A percentile compares a stretch with the other conserved stretches of the same genome.
Evolutionary conservation across 352 stramenopile species (phyloP).

Genomic region (Phytophthora sansomeana): DNA sequence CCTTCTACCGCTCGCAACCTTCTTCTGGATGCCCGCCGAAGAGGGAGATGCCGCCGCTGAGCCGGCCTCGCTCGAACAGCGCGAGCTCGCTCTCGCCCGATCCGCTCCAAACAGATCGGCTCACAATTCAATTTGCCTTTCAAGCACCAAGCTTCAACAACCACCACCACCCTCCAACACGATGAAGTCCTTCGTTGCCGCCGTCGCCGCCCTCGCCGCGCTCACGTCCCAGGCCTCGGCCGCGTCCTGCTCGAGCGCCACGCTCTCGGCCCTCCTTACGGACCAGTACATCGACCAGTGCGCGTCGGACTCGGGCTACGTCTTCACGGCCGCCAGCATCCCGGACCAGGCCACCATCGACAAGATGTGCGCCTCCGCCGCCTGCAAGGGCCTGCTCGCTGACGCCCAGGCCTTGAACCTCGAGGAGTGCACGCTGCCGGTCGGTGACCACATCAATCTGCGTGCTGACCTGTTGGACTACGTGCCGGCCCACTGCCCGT

Average conservation of each 20-base stretch:
- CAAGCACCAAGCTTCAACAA: constrained; percentile 30
- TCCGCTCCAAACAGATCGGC: constrained; percentile 28
- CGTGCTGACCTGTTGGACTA: constrained; percentile 42
- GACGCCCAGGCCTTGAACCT: constrained; percentile 28
- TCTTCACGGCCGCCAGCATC: constrained; percentile 36
- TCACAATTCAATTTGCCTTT: constrained; percentile 49
- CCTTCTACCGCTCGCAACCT: not conserved
- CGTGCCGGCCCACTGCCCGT: constrained; percentile 33
- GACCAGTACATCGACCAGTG: constrained; percentile 38
- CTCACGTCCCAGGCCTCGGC: constrained; percentile 26
- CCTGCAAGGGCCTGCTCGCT: constrained; percentile 37
- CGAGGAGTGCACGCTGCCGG: constrained; percentile 40
- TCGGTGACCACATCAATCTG: constrained; percentile 36
- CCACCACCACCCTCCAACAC: constrained; percentile 14
- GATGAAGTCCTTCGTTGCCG: constrained; percentile 44
- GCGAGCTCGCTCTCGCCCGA: constrained; percentile 24
- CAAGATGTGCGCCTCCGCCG: constrained; percentile 35
- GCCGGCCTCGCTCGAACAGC: constrained; percentile 28
- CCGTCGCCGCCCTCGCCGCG: constrained; percentile 20
- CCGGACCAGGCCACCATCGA: constrained; percentile 28
- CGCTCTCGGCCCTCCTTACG: constrained; percentile 31
- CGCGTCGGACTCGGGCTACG: constrained; percentile 41
- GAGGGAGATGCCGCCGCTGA: constrained; percentile 1
- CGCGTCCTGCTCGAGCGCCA: constrained; percentile 20
- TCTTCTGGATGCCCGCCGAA: not conserved